phyloP scores from a whole-genome alignment of 495 filamentous ascomycete genomes.

The Cladorrhinum samala region DNA sequence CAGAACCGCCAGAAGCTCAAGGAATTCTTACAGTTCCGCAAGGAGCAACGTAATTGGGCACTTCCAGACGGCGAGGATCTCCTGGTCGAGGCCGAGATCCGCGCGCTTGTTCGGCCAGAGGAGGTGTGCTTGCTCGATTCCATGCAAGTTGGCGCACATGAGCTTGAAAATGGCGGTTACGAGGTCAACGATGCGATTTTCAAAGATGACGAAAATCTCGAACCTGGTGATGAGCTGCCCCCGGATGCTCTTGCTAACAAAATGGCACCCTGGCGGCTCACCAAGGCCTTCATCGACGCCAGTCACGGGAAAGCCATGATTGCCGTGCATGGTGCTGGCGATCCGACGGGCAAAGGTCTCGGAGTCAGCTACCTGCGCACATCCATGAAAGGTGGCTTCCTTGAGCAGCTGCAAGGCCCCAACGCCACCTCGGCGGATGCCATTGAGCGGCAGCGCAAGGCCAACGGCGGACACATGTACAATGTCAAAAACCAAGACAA shows the following conservation, averaged over 20 bases:
- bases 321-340: slow-evolving; percentile 84
- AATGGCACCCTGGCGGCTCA: slow-evolving; percentile 91
- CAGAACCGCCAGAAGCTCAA: slow-evolving; percentile 95
- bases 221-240: slow-evolving; percentile 52
- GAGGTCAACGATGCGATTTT: slow-evolving; percentile 56
- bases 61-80: slow-evolving; percentile 62
- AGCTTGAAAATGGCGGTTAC: slow-evolving; percentile 70
- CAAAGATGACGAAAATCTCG: slow-evolving; percentile 46
- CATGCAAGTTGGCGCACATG: slow-evolving; percentile 89
- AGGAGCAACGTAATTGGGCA: slow-evolving; percentile 77
- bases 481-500: slow-evolving; percentile 90
- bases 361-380: slow-evolving; percentile 94
- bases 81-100: slow-evolving; percentile 70
- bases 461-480: slow-evolving; percentile 90
- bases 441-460: slow-evolving; percentile 64
- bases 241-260: slow-evolving; percentile 59
- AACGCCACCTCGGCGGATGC: slow-evolving; percentile 72
- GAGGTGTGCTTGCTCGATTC: slow-evolving; percentile 90
- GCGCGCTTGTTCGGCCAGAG: slow-evolving; percentile 86
- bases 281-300: slow-evolving; percentile 90
- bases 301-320: slow-evolving; percentile 97
- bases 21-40: slow-evolving; percentile 86
- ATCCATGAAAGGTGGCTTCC: slow-evolving; percentile 97
- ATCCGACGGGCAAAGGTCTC: slow-evolving; percentile 89
- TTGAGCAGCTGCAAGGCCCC: slow-evolving; percentile 81